A percentile compares a stretch with the other conserved stretches of the same genome.
Evolutionary conservation across 139 green algal species (phyloP).

Genomic region (Zygnema cylindricum): DNA sequence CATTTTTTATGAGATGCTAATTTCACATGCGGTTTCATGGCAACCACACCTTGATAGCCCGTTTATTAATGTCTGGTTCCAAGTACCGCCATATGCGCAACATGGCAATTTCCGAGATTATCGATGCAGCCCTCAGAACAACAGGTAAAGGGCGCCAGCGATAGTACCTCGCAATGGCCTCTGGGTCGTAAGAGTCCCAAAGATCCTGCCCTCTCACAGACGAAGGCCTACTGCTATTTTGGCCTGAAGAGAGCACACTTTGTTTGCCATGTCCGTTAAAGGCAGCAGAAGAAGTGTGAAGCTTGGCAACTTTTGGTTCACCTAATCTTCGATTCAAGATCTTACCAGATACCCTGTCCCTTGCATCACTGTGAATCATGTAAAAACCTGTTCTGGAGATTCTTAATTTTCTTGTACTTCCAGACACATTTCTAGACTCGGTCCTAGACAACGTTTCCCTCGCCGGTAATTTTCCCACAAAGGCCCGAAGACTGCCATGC

Average conservation of each 20-base stretch:
- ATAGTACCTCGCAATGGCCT: slow-evolving; percentile 32
- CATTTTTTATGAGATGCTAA: too few species aligned
- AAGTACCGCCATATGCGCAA: background rate
- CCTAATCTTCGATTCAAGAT: background rate
- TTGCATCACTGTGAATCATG: background rate
- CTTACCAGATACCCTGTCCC: background rate
- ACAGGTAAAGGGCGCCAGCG: slow-evolving; percentile 18
- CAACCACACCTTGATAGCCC: slow-evolving; percentile 15
- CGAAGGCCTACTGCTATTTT: background rate
- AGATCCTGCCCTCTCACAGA: background rate
- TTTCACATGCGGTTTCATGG: too few species aligned
- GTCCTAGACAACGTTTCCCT: background rate
- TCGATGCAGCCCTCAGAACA: background rate
- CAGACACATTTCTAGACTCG: background rate
- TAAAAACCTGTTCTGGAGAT: background rate
- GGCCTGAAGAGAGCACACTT: background rate
- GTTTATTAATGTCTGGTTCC: background rate
- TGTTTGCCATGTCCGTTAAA: background rate
- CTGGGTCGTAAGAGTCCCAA: slow-evolving; percentile 31
- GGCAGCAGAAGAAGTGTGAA: background rate
- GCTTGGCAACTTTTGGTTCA: background rate
- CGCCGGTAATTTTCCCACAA: background rate
- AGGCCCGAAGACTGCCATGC: background rate
- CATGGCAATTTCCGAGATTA: slow-evolving; percentile 5
- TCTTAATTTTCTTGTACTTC: background rate